Conservation (phyloP, 2,329 filamentous ascomycete species). For the Penicillium frequentans region DNA sequence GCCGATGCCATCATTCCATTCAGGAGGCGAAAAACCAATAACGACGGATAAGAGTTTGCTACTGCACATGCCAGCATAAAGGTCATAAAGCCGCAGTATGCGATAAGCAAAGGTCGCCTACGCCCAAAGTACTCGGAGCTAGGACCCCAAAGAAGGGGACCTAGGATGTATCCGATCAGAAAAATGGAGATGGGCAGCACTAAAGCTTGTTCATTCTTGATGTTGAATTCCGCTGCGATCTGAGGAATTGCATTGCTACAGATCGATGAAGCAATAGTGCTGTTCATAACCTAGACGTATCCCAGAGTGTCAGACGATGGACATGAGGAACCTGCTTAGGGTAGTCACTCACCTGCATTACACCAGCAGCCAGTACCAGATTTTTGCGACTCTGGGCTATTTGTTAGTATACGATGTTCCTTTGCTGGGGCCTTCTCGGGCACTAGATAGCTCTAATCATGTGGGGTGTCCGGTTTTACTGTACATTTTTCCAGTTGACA, state of each 20-base stretch:
- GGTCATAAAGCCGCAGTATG: constrained; percentile 48
- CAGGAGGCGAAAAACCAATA: constrained; percentile 48
- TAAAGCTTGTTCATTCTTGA: constrained; percentile 33
- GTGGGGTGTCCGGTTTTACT: not conserved
- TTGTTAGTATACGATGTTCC: not conserved
- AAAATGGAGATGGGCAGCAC: constrained; percentile 44
- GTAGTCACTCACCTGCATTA: constrained; percentile 24
- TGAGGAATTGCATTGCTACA: constrained; percentile 40
- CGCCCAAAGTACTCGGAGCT: constrained; percentile 47
- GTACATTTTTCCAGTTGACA: constrained; percentile 36
- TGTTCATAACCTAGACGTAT: constrained; percentile 35
- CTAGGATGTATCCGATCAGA: constrained; percentile 43
- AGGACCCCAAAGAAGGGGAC: constrained; percentile 46
- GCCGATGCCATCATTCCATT: constrained; percentile 46
- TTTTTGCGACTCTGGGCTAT: constrained; percentile 26
- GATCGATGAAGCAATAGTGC: constrained; percentile 41
- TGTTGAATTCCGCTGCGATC: constrained; percentile 37
- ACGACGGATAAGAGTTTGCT: constrained; percentile 40
- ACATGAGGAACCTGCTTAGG: not conserved
- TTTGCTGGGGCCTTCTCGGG: not conserved
- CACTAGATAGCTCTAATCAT: not conserved
- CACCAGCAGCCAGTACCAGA: constrained; percentile 36
- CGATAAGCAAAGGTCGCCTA: constrained; percentile 46
- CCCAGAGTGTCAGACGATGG: not conserved
- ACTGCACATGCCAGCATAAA: constrained; percentile 48